phyloP scores from a whole-genome alignment of 2,329 filamentous ascomycete genomes.

The Aschersonia sp. region DNA sequence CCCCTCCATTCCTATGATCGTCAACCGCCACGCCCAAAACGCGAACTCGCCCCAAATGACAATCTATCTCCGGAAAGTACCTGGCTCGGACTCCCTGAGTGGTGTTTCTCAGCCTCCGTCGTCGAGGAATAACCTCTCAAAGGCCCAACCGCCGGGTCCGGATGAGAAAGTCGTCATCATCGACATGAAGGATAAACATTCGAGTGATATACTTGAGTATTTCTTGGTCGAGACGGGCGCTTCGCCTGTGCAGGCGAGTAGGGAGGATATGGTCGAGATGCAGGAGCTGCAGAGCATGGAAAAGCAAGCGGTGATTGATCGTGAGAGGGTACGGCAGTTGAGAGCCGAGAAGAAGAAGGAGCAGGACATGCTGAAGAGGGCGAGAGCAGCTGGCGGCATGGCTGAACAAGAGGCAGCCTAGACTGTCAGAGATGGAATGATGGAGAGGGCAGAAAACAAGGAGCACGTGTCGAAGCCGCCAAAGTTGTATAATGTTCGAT shows the following conservation, averaged over 20 bases:
- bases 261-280: slow-evolving; percentile 45
- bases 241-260: slow-evolving; percentile 36
- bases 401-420: slow-evolving; percentile 17
- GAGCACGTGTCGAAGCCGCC: neutral
- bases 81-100: slow-evolving; percentile 13
- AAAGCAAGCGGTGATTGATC: slow-evolving; percentile 37
- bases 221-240: slow-evolving; percentile 51
- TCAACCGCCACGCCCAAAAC: slow-evolving; percentile 52
- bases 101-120: slow-evolving; percentile 27
- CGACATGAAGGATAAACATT: slow-evolving; percentile 49
- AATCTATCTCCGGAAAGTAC: slow-evolving; percentile 42
- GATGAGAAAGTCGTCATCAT: slow-evolving; percentile 38
- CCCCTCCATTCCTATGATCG: slow-evolving; percentile 67
- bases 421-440: neutral
- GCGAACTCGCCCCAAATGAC: slow-evolving; percentile 45
- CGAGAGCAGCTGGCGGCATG: slow-evolving; percentile 22
- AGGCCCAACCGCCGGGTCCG: slow-evolving; percentile 31
- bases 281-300: slow-evolving; percentile 39
- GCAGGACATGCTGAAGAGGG: slow-evolving; percentile 32
- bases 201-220: slow-evolving; percentile 46
- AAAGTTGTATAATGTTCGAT: neutral
- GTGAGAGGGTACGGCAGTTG: slow-evolving; percentile 34
- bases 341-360: slow-evolving; percentile 46
- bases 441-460: neutral
- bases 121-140: slow-evolving; percentile 30